Base-by-base conservation (phyloP, 169 alveolate species). In the Theileria equi region DNA sequence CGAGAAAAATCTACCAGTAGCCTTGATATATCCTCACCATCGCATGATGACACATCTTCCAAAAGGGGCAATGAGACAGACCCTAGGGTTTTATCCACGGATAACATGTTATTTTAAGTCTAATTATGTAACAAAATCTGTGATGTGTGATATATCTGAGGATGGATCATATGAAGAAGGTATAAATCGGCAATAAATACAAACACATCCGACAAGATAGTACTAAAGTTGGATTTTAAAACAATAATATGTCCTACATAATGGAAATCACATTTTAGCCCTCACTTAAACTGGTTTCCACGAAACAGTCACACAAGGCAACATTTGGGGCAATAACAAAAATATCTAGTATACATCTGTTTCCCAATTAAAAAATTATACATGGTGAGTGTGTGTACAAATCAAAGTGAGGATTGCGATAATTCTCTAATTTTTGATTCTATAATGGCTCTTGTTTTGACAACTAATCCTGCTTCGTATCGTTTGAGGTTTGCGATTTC, bases 401-500 rank as follows among this genome's bases (percentile, higher is more conserved):
- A n/a, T n/a, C n/a, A n/a, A n/a, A n/a, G n/a, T n/a, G 40, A 34
- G 40, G 40, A 34, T 4, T 76, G 85, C 81, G 85, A 80, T 80
- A 73, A 47, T 53, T 84, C 91, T 25, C 71, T 74, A 55, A 84
- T 84, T 26, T 71, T 78, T 58, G 82, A 67, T 29, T 83, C 88
- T 36, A 84, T 84, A 16, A 84, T 84, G 44, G 68, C 77, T 54
- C 88, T 59, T 3, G 91, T 84, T 38, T 73, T 80, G 29, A 80
- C 81, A 32, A 84, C 89, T 0, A 84, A 69, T 47, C 76, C 80
- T 8, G 89, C 89, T 62, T 84, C 84, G 55, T 84, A 84, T 41
- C 81, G 74, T 50, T 84, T 84, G 50, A 84, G 57, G 53, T 84
- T 84, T 5, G 87, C 91, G 55, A 80, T 62, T 43, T 83, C 91